Conservation (phyloP, 169 alveolate species). For the Eimeria zaria region DNA sequence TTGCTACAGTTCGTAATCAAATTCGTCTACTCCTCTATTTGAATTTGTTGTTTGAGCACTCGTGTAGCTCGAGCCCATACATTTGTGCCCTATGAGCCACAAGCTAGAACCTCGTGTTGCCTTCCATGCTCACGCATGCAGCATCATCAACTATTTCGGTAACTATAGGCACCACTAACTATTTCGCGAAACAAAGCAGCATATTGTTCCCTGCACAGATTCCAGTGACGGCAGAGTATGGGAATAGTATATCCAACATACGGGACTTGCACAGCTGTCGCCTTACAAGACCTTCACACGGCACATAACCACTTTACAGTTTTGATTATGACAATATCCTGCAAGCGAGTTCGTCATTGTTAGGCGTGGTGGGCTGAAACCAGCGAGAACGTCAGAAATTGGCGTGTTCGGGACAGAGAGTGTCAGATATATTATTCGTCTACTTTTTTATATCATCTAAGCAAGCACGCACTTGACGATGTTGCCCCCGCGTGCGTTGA, state of each 20-base stretch:
- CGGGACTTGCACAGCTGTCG: not conserved
- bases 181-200: not conserved
- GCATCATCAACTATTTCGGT: not conserved
- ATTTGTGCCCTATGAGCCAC: not conserved
- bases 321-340: not conserved
- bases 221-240: not conserved
- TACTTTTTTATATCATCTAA: not conserved
- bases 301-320: not conserved
- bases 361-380: not conserved
- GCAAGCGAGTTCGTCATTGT: not conserved
- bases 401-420: not conserved
- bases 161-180: too few species aligned
- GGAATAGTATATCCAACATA: not conserved
- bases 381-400: not conserved
- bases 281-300: too few species aligned
- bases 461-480: not conserved
- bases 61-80: not conserved
- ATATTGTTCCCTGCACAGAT: not conserved
- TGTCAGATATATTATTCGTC: not conserved
- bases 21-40: not conserved
- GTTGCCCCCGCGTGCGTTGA: too few species aligned
- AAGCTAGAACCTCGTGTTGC: not conserved
- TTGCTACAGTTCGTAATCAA: not conserved
- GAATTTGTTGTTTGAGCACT: too few species aligned
- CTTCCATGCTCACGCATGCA: not conserved